Evolutionary conservation across 2,329 filamentous ascomycete species (phyloP), one percentile per base, ranked within the genome.

Genomic region (Nannizzia gypsea): DNA sequence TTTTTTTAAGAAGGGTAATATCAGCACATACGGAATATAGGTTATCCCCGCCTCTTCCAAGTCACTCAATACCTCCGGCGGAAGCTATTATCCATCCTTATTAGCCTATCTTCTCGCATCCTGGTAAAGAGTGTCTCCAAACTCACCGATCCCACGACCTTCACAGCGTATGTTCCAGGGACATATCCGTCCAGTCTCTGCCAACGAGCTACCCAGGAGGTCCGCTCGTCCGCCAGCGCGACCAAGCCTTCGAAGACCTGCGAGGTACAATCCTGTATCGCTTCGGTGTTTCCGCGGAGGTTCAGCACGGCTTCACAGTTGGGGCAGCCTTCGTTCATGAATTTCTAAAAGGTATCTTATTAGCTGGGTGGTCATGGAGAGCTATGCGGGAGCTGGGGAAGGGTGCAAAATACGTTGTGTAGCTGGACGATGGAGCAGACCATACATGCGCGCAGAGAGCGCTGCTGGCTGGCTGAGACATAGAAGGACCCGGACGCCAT

Each of bases 151-250:
- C 93, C 93, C 34, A 88, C 90, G 24, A 99, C 93, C 77, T 97
- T 96, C 60, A 90, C 88, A 17, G 93, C 93, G 76, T 99, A 99
- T 61, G 95, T 85, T 59, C 93, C 93, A 15, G 84, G 83, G 58
- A 93, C 87, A 73, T 95, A 97, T 59, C 83, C 84, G 71, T 96
- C 89, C 62, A 99, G 77, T 6, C 93, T 83, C 79, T 97, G 90
- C 87, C 91, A 97, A 71, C 89, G 89, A n/a, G 92, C 91, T 56
- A 97, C 89, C 93, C 93, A 99, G 69, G 89, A 95, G 66, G 80
- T 83, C 48, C 77, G 77, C n/a, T 91, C 91, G 71, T 96, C 86
- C 55, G 86, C 84, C 40, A 97, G 81, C 44, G 89, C 84, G 71
- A 97, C 89, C 64, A 96, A 77, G 55, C 93, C 93, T 73, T 99